Percentiles rank a stretch among this genome's conserved stretches.
Conservation (phyloP, 345 rosid species). For the Gynandropsis gynandra region DNA sequence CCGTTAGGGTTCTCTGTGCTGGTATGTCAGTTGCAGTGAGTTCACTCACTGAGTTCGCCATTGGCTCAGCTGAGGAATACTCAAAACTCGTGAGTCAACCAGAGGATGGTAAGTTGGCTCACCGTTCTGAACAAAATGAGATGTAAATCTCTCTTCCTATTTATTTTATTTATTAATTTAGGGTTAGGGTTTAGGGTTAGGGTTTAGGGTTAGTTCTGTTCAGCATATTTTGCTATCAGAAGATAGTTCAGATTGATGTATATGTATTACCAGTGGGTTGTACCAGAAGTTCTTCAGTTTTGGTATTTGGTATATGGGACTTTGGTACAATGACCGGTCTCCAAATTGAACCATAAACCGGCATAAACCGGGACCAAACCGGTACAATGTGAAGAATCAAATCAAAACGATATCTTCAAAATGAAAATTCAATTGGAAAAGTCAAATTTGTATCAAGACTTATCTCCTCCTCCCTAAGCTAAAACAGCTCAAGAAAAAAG, state of each 20-base stretch:
- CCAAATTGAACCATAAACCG: too few species aligned
- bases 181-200: not conserved
- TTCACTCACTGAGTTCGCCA: constrained; percentile 63
- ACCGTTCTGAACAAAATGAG: constrained; percentile 7
- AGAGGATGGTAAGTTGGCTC: constrained; percentile 30
- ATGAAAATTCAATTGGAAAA: too few species aligned
- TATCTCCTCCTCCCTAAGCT: too few species aligned
- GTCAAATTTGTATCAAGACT: too few species aligned
- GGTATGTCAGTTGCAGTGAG: constrained; percentile 84
- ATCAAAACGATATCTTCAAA: too few species aligned
- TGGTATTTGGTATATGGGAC: too few species aligned
- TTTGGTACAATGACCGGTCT: too few species aligned
- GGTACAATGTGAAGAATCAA: too few species aligned
- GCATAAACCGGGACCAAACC: too few species aligned
- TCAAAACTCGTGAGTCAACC: constrained; percentile 45
- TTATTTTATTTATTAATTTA: not conserved
- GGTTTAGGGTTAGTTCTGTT: constrained; percentile 10
- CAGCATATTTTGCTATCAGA: not conserved
- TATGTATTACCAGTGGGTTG: not conserved
- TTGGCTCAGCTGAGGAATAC: constrained; percentile 56
- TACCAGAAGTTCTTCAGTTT: too few species aligned
- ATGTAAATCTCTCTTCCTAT: constrained; percentile 5
- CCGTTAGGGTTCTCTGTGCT: constrained; percentile 70
- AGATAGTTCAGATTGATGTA: constrained; percentile 12
- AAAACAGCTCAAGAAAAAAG: too few species aligned